Evolutionary conservation across 139 green algal species (phyloP), one percentile per base, ranked within the genome.

Genomic region (Auxenochlorella pyrenoidosa): DNA sequence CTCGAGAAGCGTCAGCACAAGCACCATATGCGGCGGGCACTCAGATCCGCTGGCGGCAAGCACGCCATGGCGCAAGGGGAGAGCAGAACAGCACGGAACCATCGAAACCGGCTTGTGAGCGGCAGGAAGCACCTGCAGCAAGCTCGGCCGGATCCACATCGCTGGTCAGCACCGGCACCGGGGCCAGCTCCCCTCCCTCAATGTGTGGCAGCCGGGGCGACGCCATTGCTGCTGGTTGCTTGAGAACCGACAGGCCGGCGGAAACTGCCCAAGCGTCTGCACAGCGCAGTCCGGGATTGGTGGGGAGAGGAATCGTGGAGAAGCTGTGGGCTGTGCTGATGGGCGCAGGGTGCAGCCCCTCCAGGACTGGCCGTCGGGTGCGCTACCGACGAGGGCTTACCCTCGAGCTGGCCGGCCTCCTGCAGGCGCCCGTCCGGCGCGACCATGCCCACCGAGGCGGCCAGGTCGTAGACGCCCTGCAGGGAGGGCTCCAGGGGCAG

Each of bases 401-500:
- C 36, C 79, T 84, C 58, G 13, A 16, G 18, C 0, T 26, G 22
- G 77, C 38, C 59, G 24, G 58, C 63, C 18, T 75, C 60, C 40
- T 59, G 63, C 60, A 85, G 80, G 13, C 68, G 80, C 26, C 80
- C 80, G 41, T 85, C 22, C 63, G 59, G 90, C 38, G 54, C 54
- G 3, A 91, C 85, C 47, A 92, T 88, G 18, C 88, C 90, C 30
- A 89, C 66, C 0, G 89, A 79, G 1, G 71, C 47, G 19, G 88
- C 88, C 6, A 86, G 77, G 32, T 91, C 85, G 71, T 92, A 93
- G 60, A 93, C 72, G 28, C 90, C 90, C 90, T 92, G 89, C 88
- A 47, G 40, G 0, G 10, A 5, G 12, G 16, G 32, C 1, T 32
- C 8, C 19, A 41, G 72, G 16, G 30, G 72, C 70, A 51, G 36